phyloP scores from a whole-genome alignment of 345 rosid species.

The Pistacia atlantica region DNA sequence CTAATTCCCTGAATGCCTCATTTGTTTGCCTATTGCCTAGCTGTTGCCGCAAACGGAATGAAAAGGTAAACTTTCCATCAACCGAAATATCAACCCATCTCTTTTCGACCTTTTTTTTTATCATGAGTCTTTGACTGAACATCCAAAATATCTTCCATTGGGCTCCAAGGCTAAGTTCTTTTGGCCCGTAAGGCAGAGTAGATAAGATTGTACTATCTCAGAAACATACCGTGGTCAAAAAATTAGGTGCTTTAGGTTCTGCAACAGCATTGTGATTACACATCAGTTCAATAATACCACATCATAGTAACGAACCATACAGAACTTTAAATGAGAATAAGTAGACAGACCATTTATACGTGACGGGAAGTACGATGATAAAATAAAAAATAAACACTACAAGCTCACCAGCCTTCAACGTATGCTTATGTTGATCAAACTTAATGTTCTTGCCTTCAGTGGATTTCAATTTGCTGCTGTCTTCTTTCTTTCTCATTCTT shows the following conservation, averaged over 20 bases:
- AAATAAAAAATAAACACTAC: slow-evolving; percentile 1
- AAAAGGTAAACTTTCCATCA: not conserved
- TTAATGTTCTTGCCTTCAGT: slow-evolving; percentile 18
- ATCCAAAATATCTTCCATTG: not conserved
- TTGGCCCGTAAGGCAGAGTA: not conserved
- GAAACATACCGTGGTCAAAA: slow-evolving; percentile 18
- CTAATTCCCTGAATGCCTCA: not conserved
- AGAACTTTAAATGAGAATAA: slow-evolving; percentile 5
- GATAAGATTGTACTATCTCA: not conserved
- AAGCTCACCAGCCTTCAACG: slow-evolving; percentile 39
- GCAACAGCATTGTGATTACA: slow-evolving; percentile 19
- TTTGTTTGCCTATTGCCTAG: not conserved
- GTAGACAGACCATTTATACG: not conserved
- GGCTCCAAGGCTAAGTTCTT: not conserved
- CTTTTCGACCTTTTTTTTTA: not conserved
- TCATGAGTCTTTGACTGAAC: too few species aligned
- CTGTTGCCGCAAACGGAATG: too few species aligned
- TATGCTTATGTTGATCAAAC: slow-evolving; percentile 26
- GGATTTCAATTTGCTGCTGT: slow-evolving; percentile 36
- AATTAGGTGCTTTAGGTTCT: slow-evolving; percentile 30
- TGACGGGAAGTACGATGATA: not conserved
- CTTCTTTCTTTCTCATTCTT: slow-evolving; percentile 45
- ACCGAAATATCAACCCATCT: not conserved
- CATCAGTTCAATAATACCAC: not conserved
- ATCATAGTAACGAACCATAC: not conserved